Evolutionary conservation across 202 grass and related monocot genomes (phyloP).

Genomic region (Saccharum hybrid): DNA sequence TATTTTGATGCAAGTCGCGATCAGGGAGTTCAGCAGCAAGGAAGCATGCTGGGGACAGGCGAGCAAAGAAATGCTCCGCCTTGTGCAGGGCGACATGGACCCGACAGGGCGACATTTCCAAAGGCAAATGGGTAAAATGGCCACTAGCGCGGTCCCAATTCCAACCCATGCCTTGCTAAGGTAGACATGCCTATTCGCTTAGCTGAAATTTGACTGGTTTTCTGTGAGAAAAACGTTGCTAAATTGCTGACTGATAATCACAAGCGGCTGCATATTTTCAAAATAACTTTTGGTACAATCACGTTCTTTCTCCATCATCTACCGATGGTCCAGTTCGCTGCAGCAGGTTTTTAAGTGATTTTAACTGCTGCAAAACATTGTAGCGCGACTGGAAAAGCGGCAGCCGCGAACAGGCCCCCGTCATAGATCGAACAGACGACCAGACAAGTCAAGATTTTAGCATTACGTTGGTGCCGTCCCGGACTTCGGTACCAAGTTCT

Average conservation of each 20-base stretch:
- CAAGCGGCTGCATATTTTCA: not conserved
- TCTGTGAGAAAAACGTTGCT: no score
- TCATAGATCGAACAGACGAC: not conserved
- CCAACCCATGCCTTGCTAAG: no score
- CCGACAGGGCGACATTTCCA: not conserved
- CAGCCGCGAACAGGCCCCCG: not conserved
- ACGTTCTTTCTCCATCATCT: not conserved
- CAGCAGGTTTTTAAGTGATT: no score
- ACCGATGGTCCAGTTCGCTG: no score
- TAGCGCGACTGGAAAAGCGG: not conserved
- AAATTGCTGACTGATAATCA: no score
- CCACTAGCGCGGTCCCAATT: no score
- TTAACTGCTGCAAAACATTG: not conserved
- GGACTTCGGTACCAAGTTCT: not conserved
- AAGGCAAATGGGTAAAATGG: not conserved
- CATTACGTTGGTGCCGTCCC: not conserved
- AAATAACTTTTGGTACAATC: not conserved
- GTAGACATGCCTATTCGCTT: no score
- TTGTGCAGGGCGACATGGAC: not conserved
- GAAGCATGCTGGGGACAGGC: not conserved
- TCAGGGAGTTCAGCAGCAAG: slow-evolving; percentile 1
- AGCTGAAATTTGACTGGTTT: no score
- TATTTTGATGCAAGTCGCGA: not conserved
- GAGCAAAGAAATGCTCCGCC: not conserved
- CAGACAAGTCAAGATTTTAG: no score